These are phyloP conservation scores for Vigna trinervia DNA, from an alignment of 306 rosid species.

Conservation along the genomic window DNA sequence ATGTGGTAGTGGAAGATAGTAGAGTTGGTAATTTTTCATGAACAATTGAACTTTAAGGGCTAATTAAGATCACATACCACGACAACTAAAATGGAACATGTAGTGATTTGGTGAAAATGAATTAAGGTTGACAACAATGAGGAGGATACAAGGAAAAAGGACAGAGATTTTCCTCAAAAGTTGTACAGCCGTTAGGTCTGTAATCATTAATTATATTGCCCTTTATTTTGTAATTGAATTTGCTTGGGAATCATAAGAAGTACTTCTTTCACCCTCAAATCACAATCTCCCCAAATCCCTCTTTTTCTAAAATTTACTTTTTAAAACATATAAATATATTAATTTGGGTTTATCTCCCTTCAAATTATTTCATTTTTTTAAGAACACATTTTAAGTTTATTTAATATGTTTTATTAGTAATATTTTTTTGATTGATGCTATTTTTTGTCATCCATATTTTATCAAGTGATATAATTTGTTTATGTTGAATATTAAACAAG, in stretches of 20 bases:
- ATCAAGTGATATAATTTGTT: too few species aligned
- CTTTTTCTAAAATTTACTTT: not conserved
- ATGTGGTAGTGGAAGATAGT: not conserved
- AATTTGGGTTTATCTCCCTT: too few species aligned
- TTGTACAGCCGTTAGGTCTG: not conserved
- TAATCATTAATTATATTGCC: not conserved
- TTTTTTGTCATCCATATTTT: too few species aligned
- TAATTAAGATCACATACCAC: not conserved
- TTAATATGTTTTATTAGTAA: too few species aligned
- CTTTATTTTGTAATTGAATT: not conserved
- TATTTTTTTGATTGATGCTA: too few species aligned
- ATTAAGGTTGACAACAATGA: not conserved
- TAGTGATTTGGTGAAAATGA: not conserved
- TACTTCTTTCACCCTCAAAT: not conserved
- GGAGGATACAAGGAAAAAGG: too few species aligned
- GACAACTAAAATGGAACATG: too few species aligned
- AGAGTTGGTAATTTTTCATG: not conserved
- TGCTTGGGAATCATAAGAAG: not conserved
- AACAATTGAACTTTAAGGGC: not conserved
- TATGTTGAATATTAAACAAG: too few species aligned
- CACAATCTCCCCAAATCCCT: not conserved
- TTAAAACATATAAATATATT: too few species aligned
- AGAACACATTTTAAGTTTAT: too few species aligned
- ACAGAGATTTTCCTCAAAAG: not conserved
- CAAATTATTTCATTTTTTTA: too few species aligned